Percentiles rank a stretch among this genome's conserved stretches.
phyloP scores from a whole-genome alignment of 192 early-diverging fungal species.

The Coemansia sp. region DNA sequence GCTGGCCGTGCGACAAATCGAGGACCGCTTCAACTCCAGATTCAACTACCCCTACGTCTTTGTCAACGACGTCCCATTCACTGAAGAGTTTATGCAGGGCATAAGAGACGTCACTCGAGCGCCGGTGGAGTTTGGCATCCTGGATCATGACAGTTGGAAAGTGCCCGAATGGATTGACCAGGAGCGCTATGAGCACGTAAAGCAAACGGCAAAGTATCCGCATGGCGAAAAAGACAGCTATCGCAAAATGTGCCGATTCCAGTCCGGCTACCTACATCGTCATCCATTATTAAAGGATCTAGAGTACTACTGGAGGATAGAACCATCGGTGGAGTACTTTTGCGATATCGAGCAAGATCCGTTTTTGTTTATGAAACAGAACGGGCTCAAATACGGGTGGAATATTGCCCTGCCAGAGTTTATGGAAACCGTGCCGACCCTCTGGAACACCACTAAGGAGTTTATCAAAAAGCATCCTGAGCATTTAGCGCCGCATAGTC shows the following conservation, averaged over 20 bases:
- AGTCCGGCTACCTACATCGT: conserved; percentile 33
- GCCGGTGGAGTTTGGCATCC: conserved; percentile 24
- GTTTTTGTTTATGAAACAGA: conserved; percentile 36
- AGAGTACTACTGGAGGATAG: conserved; percentile 53
- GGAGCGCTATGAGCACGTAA: conserved; percentile 9
- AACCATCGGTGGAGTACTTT: conserved; percentile 44
- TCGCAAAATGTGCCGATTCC: conserved; percentile 39
- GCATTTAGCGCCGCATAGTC: conserved; percentile 17
- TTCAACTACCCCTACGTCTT: conserved; percentile 83
- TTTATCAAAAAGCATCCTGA: conserved; percentile 22
- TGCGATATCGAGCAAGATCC: conserved; percentile 50
- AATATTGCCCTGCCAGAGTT: conserved; percentile 31
- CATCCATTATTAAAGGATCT: conserved; percentile 33
- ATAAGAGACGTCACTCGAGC: conserved; percentile 32
- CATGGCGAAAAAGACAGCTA: conserved; percentile 36
- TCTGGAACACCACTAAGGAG: conserved; percentile 29
- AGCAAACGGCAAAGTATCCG: conserved; percentile 16
- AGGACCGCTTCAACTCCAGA: conserved; percentile 67
- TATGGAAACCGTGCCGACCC: conserved; percentile 25
- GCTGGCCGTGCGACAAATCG: conserved; percentile 55
- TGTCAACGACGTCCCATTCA: conserved; percentile 70
- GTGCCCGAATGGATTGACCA: conserved; percentile 48
- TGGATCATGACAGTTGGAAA: conserved; percentile 38
- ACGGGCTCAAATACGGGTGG: conserved; percentile 36
- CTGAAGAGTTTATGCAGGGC: conserved; percentile 60